phyloP scores from a whole-genome alignment of 345 rosid genomes.

The Populus ilicifolia region DNA sequence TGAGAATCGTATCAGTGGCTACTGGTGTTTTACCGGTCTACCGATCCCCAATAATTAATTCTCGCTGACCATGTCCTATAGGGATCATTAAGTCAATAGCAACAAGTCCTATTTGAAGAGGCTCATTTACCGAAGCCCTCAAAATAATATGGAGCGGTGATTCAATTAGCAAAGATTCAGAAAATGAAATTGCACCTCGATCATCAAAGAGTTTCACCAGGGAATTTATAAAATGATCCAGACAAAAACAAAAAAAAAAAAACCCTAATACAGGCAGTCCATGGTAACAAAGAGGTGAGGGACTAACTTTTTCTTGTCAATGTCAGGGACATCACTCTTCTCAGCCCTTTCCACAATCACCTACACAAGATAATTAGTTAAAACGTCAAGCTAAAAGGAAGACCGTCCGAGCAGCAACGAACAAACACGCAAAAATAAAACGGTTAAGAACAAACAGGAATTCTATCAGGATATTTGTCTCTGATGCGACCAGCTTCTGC shows the following conservation, averaged over 20 bases:
- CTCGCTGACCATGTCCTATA: conserved; percentile 11
- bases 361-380: conserved; percentile 28
- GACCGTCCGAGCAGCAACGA: not conserved
- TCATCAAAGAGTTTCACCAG: no score
- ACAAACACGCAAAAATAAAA: not conserved
- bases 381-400: not conserved
- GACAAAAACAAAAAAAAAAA: not conserved
- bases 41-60: no score
- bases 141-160: no score
- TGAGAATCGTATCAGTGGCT: no score
- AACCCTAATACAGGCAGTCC: not conserved
- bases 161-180: no score
- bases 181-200: no score
- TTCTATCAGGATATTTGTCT: conserved; percentile 95
- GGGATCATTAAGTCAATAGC: conserved; percentile 18
- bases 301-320: conserved; percentile 90
- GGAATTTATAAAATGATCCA: no score
- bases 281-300: not conserved
- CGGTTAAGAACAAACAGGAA: conserved; percentile 44
- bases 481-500: conserved; percentile 90
- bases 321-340: conserved; percentile 91
- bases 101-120: not conserved
- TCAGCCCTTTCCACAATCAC: conserved; percentile 95
- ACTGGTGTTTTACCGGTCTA: no score
- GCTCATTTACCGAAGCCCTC: not conserved